Evolutionary conservation across 2,329 filamentous ascomycete species (phyloP), one percentile per base, ranked within the genome.

Genomic region (Cladophialophora bantiana): DNA sequence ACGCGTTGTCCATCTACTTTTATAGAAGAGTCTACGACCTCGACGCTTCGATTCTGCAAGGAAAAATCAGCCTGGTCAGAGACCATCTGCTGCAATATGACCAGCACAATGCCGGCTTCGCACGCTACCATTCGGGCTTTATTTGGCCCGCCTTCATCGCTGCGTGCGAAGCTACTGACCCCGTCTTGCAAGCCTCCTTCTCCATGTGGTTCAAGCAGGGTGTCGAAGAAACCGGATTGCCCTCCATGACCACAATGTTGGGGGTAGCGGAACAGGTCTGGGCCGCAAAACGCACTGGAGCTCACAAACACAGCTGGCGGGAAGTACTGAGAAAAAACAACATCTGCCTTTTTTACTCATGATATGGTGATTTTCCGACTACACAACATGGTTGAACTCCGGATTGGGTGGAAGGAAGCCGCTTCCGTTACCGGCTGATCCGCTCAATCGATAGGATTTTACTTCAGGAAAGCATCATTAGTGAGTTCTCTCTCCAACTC

Each of bases 61-160:
- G 77, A 3, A 68, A 74, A 2, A 81, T 83, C 0, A 67, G 70
- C 1, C 75, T 76, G 13, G 76, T 81, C 0, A 68, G 79, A 0
- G 79, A 82, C 26, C 76, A 74, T 31, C 73, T 83, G 0, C 65
- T 80, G 0, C 77, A 76, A 7, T 72, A 78, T 32, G 73, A 79
- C 1, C 63, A 75, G 20, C 68, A 74, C 9, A 74, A 77, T 1
- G 72, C 75, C 2, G 78, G 78, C 31, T 70, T 71, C 3, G 71
- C 73, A 1, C 77, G 78, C 52, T 75, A 80, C 42, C 75, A 78
- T 0, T 75, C 77, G 0, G 78, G 76, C 4, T 74, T 82, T 5
- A 75, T 79, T 0, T 83, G 81, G 82, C 77, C 80, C 1, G 78
- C 77, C 1, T 83, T 82, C 62, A 79, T 83, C 18, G 79, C 80